Conservation (phyloP, 2,329 filamentous ascomycete species). For the Xylaria polymorpha region DNA sequence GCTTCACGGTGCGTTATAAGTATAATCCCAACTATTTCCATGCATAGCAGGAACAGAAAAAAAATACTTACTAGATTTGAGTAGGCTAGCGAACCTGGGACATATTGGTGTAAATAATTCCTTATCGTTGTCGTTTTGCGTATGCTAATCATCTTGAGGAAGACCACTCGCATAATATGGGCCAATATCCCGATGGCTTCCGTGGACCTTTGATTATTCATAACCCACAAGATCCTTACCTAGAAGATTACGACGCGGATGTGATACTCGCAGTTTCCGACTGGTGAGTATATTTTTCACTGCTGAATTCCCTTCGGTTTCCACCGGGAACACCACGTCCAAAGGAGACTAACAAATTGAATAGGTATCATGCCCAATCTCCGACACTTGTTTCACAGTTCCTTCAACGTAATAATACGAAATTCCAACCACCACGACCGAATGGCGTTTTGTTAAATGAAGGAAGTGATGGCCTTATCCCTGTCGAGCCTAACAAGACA, state of each 20-base stretch:
- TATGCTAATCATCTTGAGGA: constrained; percentile 34
- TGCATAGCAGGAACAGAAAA: neutral
- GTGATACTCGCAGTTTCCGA: constrained; percentile 67
- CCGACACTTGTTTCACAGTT: constrained; percentile 54
- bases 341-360: constrained; percentile 50
- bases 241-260: constrained; percentile 67
- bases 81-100: constrained; percentile 57
- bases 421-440: constrained; percentile 56
- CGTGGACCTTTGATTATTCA: constrained; percentile 71
- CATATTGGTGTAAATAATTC: constrained; percentile 59
- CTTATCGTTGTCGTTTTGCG: neutral
- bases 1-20: constrained; percentile 60
- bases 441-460: constrained; percentile 58
- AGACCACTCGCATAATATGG: constrained; percentile 73
- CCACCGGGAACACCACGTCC: constrained; percentile 53
- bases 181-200: constrained; percentile 75
- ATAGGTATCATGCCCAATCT: constrained; percentile 58
- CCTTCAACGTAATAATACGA: constrained; percentile 55
- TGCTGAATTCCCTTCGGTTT: constrained; percentile 19
- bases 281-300: constrained; percentile 56
- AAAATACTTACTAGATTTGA: constrained; percentile 13
- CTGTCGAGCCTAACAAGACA: constrained; percentile 56
- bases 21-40: constrained; percentile 1
- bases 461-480: constrained; percentile 52
- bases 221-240: constrained; percentile 66